Percentiles rank a stretch among this genome's conserved stretches.
Evolutionary conservation across 306 rosid genomes (phyloP).

Genomic region (Nissolia schottii): DNA sequence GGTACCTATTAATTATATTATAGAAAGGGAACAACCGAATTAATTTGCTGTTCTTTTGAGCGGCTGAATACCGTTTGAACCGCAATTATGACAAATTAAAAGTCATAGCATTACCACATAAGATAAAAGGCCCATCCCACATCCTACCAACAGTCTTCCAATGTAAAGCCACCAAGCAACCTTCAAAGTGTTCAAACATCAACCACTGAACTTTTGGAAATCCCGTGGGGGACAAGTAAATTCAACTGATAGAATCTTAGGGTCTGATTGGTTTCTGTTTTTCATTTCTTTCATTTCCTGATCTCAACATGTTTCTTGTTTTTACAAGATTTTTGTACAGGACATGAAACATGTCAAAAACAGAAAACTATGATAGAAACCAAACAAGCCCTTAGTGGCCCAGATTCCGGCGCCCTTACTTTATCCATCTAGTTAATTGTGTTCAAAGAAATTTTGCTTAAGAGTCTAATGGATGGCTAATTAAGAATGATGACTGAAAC

Average conservation of each 20-base stretch:
- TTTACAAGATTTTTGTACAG: too few species aligned
- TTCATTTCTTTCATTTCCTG: too few species aligned
- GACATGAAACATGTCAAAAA: too few species aligned
- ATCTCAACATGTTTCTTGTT: too few species aligned
- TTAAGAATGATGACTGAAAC: too few species aligned
- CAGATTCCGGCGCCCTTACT: background rate
- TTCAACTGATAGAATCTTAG: background rate
- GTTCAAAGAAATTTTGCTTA: background rate
- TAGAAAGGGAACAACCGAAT: conserved; percentile 1
- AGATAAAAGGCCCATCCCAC: conserved; percentile 82
- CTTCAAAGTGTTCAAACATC: conserved; percentile 36
- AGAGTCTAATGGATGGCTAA: too few species aligned
- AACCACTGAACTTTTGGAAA: background rate
- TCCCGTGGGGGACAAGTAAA: background rate
- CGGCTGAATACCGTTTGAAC: background rate
- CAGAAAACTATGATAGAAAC: too few species aligned
- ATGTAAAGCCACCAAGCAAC: conserved; percentile 65
- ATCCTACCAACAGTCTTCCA: conserved; percentile 80
- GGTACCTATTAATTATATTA: conserved; percentile 47
- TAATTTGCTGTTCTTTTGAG: background rate
- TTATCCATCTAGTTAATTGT: background rate
- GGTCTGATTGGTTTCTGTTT: too few species aligned
- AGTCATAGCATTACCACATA: conserved; percentile 55
- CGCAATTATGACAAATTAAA: background rate
- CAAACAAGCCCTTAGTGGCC: too few species aligned